Base-by-base conservation (phyloP, 768 basidiomycete genomes). In the Filobasidium wieringae region DNA sequence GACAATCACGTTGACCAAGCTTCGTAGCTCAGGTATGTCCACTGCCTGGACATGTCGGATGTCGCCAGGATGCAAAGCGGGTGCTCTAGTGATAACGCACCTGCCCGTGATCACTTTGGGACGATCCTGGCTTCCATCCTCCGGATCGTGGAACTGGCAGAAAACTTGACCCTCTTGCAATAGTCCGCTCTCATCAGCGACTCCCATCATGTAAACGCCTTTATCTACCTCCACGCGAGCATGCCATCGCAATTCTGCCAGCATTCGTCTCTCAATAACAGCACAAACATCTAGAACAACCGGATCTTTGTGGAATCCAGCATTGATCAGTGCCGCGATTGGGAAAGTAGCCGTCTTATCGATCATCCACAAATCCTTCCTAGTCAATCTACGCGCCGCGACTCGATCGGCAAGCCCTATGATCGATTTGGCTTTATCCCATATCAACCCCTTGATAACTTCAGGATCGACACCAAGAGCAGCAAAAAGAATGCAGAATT, bases 61-160 rank as follows among this genome's bases (percentile, higher is more conserved):
- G 36, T 65, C 64, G 7, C 64, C 61, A 17, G 56, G 59, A 41
- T 65, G 64, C 53, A 65, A 47, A 27, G 64, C 62, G 6, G 64
- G 63, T 2, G 63, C 63, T 51, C 63, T 59, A 19, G 47, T 57
- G 37, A 63, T 57, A 7, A 53, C 51, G 32, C 59, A 60, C 22
- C 31, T 19, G 7, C 63, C 63, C 7, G 26, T 24, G 6, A 63
- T 54, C 11, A 60, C 37, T 26, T 33, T 41, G 24, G 56, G 56
- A 1, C 26, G 33, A 19, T 47, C 59, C n/a, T 58, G 41, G 33
- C 43, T 45, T 5, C 31, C 39, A 39, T 31, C 37, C 15, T 60
- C 59, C 29, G 58, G 39, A n/a, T 52, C 51, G 8, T 60, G 53
- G 40, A 40, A 60, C 43, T 63, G 63, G 31, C 63, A 63, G 43